Base-by-base conservation (phyloP, 176 grass and related monocot species). In the Oryza brachyantha region DNA sequence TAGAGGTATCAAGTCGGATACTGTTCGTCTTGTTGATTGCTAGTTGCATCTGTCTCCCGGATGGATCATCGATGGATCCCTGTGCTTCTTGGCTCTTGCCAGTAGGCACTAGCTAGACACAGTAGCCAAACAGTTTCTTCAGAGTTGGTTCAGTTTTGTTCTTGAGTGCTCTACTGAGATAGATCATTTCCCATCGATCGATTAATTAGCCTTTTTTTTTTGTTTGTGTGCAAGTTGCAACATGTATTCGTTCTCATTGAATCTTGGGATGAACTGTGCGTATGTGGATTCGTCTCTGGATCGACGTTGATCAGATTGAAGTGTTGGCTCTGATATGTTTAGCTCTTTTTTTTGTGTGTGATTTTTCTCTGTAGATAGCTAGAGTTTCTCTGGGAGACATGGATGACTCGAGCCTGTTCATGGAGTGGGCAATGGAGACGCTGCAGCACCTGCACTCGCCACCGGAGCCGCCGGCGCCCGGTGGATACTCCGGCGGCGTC, bases 361-460 rank as follows among this genome's bases (percentile, higher is more conserved):
- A 29, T 68, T 48, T 34, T 25, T 40, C 16, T 48, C 46, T 52
- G 12, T 54, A 64, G 41, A 36, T 21, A 38, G 32, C 46, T n/a
- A 46, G 2, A 13, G 32, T 16, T 16, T 3, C 3, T 34, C 14
- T 8, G 34, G 28, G 40, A 37, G 31, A 7, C 24, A 83, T 83
- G 81, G 81, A 83, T 2, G 72, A 83, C 46, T 75, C 81, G 34
- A 75, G 8, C 64, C 27, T 48, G 14, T 84, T 84, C 81, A 28
- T 84, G 72, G 73, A 84, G 52, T 84, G 81, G 81, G 81, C 81
- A 17, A 55, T 84, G 64, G 67, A 40, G 72, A 84, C 73, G 28
- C 36, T 84, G 46, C 62, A 75, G 72, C 72, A 83, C 28, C 37
- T 70, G 10, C 64, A 84, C 36, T 50, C 35, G 10, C 80, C 70